Conservation (phyloP, 2,329 filamentous ascomycete species). For the Fusarium redolens region DNA sequence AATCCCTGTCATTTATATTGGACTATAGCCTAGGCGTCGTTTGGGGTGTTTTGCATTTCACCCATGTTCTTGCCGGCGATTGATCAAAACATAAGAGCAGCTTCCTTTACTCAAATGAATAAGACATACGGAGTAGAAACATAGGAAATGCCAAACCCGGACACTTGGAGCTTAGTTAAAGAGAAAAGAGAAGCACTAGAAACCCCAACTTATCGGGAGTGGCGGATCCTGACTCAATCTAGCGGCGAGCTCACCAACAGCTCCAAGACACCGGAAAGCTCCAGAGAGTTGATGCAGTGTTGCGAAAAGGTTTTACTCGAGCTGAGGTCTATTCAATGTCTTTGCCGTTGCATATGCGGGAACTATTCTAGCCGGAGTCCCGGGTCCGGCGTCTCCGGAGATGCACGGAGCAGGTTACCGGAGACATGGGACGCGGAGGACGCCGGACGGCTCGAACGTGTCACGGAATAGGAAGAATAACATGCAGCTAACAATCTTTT, state of each 20-base stretch:
- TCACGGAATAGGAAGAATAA: constrained; percentile 29
- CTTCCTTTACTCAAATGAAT: not conserved
- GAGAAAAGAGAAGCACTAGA: constrained; percentile 16
- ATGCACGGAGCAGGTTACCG: constrained; percentile 28
- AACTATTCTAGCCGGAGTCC: constrained; percentile 23
- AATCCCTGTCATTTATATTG: constrained; percentile 3
- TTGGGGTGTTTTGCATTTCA: accelerated
- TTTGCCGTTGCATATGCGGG: constrained; percentile 13
- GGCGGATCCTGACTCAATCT: constrained; percentile 34
- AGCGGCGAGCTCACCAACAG: constrained; percentile 12
- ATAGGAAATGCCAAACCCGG: not conserved
- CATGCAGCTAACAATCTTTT: constrained; percentile 4
- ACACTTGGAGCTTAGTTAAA: not conserved
- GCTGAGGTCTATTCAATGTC: not conserved
- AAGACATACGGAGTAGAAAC: not conserved
- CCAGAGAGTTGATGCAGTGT: constrained; percentile 3
- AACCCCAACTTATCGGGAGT: constrained; percentile 27
- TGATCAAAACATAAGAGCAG: not conserved
- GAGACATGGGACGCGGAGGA: constrained; percentile 23
- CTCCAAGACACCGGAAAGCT: constrained; percentile 26
- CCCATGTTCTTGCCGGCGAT: not conserved
- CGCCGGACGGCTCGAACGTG: constrained; percentile 32
- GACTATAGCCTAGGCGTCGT: not conserved
- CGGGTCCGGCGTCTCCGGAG: constrained; percentile 38
- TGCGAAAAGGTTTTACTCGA: not conserved